Evolutionary conservation across 352 stramenopile species (phyloP).

Genomic region (Phytophthora capsici): DNA sequence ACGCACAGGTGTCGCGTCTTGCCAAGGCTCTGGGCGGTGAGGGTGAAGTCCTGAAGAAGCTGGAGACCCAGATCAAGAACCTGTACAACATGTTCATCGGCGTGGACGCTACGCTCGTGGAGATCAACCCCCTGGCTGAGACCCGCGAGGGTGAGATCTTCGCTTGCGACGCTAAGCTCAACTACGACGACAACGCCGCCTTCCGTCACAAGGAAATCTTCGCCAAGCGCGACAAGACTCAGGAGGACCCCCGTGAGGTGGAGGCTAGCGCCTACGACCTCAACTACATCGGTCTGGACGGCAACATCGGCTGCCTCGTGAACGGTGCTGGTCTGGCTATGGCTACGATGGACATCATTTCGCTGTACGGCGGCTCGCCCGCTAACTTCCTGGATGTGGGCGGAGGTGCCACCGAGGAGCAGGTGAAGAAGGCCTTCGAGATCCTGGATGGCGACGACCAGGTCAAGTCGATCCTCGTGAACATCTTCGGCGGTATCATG

Average conservation of each 20-base stretch:
- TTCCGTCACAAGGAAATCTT: conserved; percentile 98
- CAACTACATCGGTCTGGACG: conserved; percentile 99
- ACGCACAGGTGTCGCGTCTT: conserved; percentile 78
- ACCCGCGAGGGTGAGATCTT: conserved; percentile 95
- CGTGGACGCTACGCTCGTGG: conserved; percentile 96
- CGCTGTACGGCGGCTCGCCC: conserved; percentile 96
- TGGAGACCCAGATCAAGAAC: conserved; percentile 80
- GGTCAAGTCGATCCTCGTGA: conserved; percentile 98
- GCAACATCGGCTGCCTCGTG: conserved; percentile 99
- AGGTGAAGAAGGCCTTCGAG: conserved; percentile 91
- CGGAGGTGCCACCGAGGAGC: conserved; percentile 92
- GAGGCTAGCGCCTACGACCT: conserved; percentile 95
- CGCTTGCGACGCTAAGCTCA: conserved; percentile 98
- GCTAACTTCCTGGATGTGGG: conserved; percentile 99
- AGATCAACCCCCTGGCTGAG: conserved; percentile 99
- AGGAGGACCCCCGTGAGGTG: conserved; percentile 97
- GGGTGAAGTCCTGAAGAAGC: conserved; percentile 52
- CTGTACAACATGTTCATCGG: conserved; percentile 98
- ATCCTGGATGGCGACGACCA: conserved; percentile 91
- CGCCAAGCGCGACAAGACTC: conserved; percentile 86
- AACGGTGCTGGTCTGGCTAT: conserved; percentile 99
- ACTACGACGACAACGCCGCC: conserved; percentile 99
- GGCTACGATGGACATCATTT: conserved; percentile 99
- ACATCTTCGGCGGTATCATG: conserved; percentile 99
- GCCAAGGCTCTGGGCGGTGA: conserved; percentile 79